Conservation (phyloP, 768 basidiomycete species). For the Sarcodon sp. region DNA sequence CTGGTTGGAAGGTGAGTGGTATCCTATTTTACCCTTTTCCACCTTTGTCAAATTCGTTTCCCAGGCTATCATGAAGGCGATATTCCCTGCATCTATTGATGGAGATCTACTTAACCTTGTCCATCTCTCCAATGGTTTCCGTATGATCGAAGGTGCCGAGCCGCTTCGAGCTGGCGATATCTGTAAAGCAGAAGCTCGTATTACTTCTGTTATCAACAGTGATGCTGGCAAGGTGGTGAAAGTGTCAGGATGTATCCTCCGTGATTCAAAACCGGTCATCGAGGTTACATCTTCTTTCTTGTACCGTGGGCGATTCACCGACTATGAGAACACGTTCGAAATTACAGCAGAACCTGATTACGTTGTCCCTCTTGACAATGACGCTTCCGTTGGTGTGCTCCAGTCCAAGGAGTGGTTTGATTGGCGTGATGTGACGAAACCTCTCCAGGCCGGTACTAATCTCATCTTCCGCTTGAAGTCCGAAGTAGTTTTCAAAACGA, state of each 20-base stretch:
- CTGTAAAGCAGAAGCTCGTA: constrained; percentile 81
- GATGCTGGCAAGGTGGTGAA: constrained; percentile 90
- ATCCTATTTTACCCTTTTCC: neutral
- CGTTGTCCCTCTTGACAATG: constrained; percentile 56
- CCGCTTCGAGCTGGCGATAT: constrained; percentile 77
- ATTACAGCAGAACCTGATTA: constrained; percentile 85
- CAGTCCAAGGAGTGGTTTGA: constrained; percentile 97
- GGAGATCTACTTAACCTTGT: constrained; percentile 94
- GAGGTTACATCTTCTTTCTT: constrained; percentile 94
- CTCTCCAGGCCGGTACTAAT: constrained; percentile 66
- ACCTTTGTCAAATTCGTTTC: constrained; percentile 3
- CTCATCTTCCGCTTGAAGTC: constrained; percentile 88
- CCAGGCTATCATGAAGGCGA: constrained; percentile 97
- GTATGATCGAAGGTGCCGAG: constrained; percentile 64
- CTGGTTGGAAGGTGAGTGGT: constrained; percentile 86
- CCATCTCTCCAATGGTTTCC: constrained; percentile 96
- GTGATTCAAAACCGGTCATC: constrained; percentile 70
- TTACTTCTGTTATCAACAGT: constrained; percentile 81
- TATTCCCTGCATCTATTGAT: constrained; percentile 87
- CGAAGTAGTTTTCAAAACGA: constrained; percentile 85
- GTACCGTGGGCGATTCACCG: constrained; percentile 88
- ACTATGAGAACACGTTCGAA: constrained; percentile 96
- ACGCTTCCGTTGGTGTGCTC: constrained; percentile 80
- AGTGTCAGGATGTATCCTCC: constrained; percentile 75
- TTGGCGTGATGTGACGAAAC: constrained; percentile 76